A percentile compares a stretch with the other conserved stretches of the same genome.
Conservation (phyloP, 2,329 filamentous ascomycete species). For the Aspergillus sp. region DNA sequence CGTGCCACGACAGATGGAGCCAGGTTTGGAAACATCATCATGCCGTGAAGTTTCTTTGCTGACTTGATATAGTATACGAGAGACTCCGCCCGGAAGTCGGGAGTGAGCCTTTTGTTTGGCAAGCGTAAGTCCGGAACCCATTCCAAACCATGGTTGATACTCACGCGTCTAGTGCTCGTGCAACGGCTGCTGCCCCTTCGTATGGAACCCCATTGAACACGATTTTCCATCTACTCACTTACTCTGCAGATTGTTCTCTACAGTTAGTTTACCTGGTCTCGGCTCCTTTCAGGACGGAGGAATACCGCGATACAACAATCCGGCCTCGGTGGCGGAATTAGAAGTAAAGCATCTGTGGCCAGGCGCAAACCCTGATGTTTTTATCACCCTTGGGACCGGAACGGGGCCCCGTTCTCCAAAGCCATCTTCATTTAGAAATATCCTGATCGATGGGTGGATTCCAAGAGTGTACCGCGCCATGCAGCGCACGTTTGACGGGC, state of each 20-base stretch:
- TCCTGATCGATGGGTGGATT: slow-evolving; percentile 12
- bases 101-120: slow-evolving; percentile 11
- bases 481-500: neutral
- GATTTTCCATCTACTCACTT: neutral
- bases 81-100: neutral
- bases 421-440: slow-evolving; percentile 13
- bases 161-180: slow-evolving; percentile 6
- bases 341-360: slow-evolving; percentile 13
- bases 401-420: neutral
- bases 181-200: slow-evolving; percentile 8
- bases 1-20: neutral
- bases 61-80: slow-evolving; percentile 8
- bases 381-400: slow-evolving; percentile 16
- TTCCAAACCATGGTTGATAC: neutral
- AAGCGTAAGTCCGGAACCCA: slow-evolving; percentile 8
- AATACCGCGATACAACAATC: slow-evolving; percentile 13
- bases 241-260: slow-evolving; percentile 8
- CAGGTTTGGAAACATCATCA: neutral
- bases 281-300: slow-evolving; percentile 19
- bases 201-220: neutral
- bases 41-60: neutral
- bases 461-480: neutral
- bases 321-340: slow-evolving; percentile 8
- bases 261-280: slow-evolving; percentile 11
- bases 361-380: slow-evolving; percentile 7